These are phyloP conservation scores for Botryotinia convoluta DNA, from an alignment of 2,329 filamentous ascomycete genomes.

Conservation along the genomic window DNA sequence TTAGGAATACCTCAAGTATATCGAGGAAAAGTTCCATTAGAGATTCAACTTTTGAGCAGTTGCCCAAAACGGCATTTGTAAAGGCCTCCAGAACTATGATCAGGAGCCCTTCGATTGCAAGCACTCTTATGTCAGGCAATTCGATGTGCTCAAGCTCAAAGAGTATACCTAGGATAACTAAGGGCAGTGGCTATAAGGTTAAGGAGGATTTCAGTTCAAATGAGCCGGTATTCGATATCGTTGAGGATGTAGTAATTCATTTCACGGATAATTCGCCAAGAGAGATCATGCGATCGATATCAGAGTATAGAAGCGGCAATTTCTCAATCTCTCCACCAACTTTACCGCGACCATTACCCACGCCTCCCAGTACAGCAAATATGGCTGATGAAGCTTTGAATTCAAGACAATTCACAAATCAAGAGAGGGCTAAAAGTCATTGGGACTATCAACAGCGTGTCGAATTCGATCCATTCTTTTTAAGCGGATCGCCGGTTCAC, in stretches of 20 bases:
- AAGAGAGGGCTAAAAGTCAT: neutral
- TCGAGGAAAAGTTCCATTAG: neutral
- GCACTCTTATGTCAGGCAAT: conserved; percentile 16
- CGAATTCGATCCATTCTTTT: conserved; percentile 22
- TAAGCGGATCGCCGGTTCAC: conserved; percentile 20
- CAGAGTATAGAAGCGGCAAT: conserved; percentile 42
- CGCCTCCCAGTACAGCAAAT: conserved; percentile 3
- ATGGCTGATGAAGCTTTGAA: neutral
- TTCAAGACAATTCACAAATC: neutral
- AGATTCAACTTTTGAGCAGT: conserved; percentile 22
- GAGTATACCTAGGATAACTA: neutral
- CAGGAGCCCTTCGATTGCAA: conserved; percentile 32
- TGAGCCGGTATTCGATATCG: conserved; percentile 49
- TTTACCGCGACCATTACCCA: conserved; percentile 14
- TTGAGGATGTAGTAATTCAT: conserved; percentile 57
- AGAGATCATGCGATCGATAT: conserved; percentile 44
- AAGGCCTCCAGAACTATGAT: conserved; percentile 38
- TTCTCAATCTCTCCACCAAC: conserved; percentile 36
- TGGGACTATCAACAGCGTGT: conserved; percentile 13
- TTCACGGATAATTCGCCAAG: conserved; percentile 51
- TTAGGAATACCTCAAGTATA: conserved; percentile 10
- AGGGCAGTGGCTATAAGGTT: conserved; percentile 37
- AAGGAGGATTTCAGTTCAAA: conserved; percentile 22
- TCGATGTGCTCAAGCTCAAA: conserved; percentile 3
- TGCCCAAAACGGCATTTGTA: conserved; percentile 35